Percentiles rank a stretch among this genome's conserved stretches.
These are phyloP conservation scores for Jatropha multifida DNA, from an alignment of 441 rosid genomes.

Conservation along the genomic window DNA sequence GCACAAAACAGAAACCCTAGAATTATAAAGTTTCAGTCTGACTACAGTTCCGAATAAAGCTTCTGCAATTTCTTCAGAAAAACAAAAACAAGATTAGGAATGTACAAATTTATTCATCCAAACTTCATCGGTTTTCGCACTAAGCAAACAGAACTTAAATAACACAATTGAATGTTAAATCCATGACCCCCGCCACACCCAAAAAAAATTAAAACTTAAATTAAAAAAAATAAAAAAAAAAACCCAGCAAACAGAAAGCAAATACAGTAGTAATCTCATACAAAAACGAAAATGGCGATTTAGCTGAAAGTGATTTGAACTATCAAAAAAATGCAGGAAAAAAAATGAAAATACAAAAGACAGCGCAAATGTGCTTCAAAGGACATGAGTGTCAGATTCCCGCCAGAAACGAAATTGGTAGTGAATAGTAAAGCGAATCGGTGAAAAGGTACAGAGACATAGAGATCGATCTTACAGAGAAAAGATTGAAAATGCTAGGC, in stretches of 20 bases:
- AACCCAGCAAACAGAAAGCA: background rate
- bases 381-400: constrained; percentile 2
- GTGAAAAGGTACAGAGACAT: background rate
- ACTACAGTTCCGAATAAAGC: background rate
- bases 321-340: background rate
- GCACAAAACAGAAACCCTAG: constrained; percentile 8
- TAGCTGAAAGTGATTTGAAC: background rate
- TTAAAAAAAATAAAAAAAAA: background rate
- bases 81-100: background rate
- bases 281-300: background rate
- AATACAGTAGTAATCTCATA: background rate
- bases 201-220: background rate
- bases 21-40: background rate
- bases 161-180: constrained; percentile 7
- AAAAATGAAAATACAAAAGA: background rate
- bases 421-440: background rate
- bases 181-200: background rate
- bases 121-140: background rate
- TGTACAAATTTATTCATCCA: background rate
- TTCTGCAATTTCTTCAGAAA: background rate
- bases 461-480: constrained; percentile 19
- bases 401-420: constrained; percentile 10
- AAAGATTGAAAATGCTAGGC: background rate
- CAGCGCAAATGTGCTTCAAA: background rate
- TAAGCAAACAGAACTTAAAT: background rate